A percentile compares a stretch with the other conserved stretches of the same genome.
phyloP scores from a whole-genome alignment of 257 asterid species.

The Penstemon davidsonii region DNA sequence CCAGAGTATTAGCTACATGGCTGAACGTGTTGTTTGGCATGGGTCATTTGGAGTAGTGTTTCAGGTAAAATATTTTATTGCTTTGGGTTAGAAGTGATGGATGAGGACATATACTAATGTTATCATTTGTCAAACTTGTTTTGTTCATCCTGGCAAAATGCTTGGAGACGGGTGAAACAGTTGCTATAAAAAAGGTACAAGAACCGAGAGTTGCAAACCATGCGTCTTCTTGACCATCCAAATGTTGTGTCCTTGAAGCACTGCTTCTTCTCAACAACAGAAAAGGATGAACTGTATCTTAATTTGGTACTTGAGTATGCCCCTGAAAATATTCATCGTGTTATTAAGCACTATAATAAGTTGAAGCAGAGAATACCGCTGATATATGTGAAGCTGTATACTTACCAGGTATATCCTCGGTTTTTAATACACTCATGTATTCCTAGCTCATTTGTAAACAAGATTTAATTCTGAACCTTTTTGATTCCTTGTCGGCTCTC shows the following conservation, averaged over 20 bases:
- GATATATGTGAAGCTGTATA: slow-evolving; percentile 81
- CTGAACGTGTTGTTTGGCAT: slow-evolving; percentile 88
- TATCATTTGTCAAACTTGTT: slow-evolving; percentile 28
- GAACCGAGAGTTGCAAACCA: slow-evolving; percentile 91
- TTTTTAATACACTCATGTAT: slow-evolving; percentile 6
- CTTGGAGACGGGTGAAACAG: slow-evolving; percentile 89
- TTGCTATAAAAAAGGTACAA: slow-evolving; percentile 95
- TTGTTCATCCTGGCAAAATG: slow-evolving; percentile 78
- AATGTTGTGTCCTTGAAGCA: slow-evolving; percentile 89
- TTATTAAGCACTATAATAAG: slow-evolving; percentile 83
- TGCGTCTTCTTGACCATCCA: slow-evolving; percentile 97
- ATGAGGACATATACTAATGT: slow-evolving; percentile 19
- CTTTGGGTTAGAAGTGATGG: slow-evolving; percentile 22
- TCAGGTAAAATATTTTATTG: slow-evolving; percentile 52
- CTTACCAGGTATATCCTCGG: slow-evolving; percentile 68
- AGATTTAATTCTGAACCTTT: not conserved
- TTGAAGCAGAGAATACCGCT: slow-evolving; percentile 89
- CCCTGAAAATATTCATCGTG: slow-evolving; percentile 95
- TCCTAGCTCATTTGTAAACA: not conserved
- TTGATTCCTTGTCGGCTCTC: slow-evolving; percentile 12
- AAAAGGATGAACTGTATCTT: slow-evolving; percentile 87
- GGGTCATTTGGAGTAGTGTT: slow-evolving; percentile 95
- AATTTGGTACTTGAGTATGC: slow-evolving; percentile 95
- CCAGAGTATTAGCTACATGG: slow-evolving; percentile 93
- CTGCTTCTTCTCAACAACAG: slow-evolving; percentile 97